Conservation (phyloP, 192 early-diverging fungal species). For the Lobulomyces angularis region DNA sequence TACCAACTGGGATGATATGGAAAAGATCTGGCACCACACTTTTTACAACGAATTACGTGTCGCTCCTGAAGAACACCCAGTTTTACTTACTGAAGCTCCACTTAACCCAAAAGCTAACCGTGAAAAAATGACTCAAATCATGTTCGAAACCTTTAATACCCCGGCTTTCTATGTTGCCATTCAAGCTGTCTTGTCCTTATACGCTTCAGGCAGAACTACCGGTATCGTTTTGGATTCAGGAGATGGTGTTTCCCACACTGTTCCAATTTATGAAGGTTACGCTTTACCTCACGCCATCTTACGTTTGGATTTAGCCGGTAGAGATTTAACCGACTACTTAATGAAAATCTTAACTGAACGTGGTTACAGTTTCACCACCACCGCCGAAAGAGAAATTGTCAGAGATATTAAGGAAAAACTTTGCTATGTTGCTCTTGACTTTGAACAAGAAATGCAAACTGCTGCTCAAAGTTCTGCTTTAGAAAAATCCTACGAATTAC, state of each 20-base stretch:
- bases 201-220: slow-evolving; percentile 92
- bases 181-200: slow-evolving; percentile 91
- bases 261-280: slow-evolving; percentile 97
- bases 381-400: slow-evolving; percentile 94
- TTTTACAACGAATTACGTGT: slow-evolving; percentile 97
- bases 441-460: slow-evolving; percentile 95
- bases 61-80: slow-evolving; percentile 95
- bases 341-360: slow-evolving; percentile 89
- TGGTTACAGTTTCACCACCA: slow-evolving; percentile 91
- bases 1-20: slow-evolving; percentile 91
- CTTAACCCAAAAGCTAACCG: slow-evolving; percentile 98
- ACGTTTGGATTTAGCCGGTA: slow-evolving; percentile 92
- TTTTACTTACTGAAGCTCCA: slow-evolving; percentile 93
- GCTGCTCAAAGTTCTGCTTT: slow-evolving; percentile 81
- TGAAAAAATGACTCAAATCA: slow-evolving; percentile 99
- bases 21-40: slow-evolving; percentile 95
- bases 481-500: slow-evolving; percentile 96
- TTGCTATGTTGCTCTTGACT: slow-evolving; percentile 95
- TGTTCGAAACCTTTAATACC: slow-evolving; percentile 97
- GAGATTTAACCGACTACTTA: slow-evolving; percentile 84
- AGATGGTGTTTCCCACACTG: slow-evolving; percentile 95
- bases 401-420: slow-evolving; percentile 99
- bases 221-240: slow-evolving; percentile 98
- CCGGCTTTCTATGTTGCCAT: slow-evolving; percentile 97
- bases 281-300: slow-evolving; percentile 81